These are phyloP conservation scores for Sideroxylon spinosum DNA, from an alignment of 179 eudicot genomes.

Conservation along the genomic window DNA sequence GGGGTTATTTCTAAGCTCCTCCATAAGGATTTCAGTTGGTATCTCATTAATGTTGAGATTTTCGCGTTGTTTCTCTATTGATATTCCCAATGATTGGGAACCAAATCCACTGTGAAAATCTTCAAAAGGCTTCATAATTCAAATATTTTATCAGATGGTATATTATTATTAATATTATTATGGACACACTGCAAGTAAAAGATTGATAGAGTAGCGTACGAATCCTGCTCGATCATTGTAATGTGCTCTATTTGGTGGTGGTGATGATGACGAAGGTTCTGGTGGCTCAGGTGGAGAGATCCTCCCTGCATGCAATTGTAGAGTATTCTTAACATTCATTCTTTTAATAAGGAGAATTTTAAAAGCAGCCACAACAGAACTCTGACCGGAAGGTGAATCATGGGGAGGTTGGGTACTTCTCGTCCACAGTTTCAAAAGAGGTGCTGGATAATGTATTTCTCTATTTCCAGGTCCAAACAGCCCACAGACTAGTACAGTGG, in stretches of 20 bases:
- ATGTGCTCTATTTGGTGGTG: conserved; percentile 32
- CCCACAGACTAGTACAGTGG: conserved; percentile 51
- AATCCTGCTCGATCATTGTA: conserved; percentile 40
- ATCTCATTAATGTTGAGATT: conserved; percentile 21
- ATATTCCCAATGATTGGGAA: conserved; percentile 30
- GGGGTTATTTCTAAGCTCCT: conserved; percentile 30
- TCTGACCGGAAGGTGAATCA: conserved; percentile 75
- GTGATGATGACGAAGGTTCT: conserved; percentile 58
- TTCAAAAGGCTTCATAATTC: conserved; percentile 47
- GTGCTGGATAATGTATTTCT: conserved; percentile 57
- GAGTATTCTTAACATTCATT: conserved; percentile 9
- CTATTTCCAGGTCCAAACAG: conserved; percentile 33
- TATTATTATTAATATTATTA: not conserved
- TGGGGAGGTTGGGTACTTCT: conserved; percentile 48
- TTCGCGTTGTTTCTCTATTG: conserved; percentile 49
- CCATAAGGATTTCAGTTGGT: conserved; percentile 29
- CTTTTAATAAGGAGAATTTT: not conserved
- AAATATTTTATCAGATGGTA: conserved; percentile 16
- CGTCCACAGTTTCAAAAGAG: conserved; percentile 66
- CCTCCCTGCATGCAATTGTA: conserved; percentile 40
- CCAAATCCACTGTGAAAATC: conserved; percentile 46
- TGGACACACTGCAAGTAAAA: not conserved
- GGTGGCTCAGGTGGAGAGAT: conserved; percentile 47
- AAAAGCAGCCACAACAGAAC: conserved; percentile 4
- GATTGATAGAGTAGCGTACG: conserved; percentile 36